These are phyloP conservation scores for Clonostachys rosea DNA, from an alignment of 2,329 filamentous ascomycete genomes.

Conservation along the genomic window DNA sequence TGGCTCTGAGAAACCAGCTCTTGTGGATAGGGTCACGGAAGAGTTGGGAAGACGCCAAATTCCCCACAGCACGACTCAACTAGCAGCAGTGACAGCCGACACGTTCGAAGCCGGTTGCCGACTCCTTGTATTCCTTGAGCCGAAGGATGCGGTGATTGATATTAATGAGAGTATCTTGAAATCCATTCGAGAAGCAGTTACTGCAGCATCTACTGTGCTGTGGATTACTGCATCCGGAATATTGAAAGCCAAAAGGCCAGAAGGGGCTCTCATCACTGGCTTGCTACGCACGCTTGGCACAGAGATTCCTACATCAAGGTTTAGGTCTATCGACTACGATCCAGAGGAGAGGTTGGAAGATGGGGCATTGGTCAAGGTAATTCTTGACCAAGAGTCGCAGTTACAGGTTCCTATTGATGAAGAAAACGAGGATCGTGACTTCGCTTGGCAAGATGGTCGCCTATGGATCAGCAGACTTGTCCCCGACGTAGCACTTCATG, in stretches of 20 bases:
- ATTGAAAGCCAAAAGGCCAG: background rate
- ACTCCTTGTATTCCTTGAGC: background rate
- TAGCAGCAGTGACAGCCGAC: background rate
- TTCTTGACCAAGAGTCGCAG: background rate
- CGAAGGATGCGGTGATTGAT: background rate
- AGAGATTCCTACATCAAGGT: background rate
- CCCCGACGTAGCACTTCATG: background rate
- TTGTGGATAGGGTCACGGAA: background rate
- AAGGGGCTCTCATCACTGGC: background rate
- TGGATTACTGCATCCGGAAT: background rate
- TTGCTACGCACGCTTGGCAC: background rate
- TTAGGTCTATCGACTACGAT: background rate
- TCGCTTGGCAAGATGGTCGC: background rate
- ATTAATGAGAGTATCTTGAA: background rate
- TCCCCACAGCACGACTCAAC: background rate
- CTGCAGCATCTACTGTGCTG: background rate
- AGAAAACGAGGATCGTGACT: conserved; percentile 1
- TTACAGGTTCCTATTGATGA: too few species aligned
- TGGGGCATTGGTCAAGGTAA: background rate
- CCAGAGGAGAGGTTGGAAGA: background rate
- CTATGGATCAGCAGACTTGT: background rate
- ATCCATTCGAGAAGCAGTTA: too few species aligned
- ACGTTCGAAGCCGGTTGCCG: background rate
- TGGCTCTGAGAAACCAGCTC: background rate
- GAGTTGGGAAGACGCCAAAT: too few species aligned